A percentile compares a stretch with the other conserved stretches of the same genome.
Conservation (phyloP, 164 flowering plant genomes). For the Akebia trifoliata region DNA sequence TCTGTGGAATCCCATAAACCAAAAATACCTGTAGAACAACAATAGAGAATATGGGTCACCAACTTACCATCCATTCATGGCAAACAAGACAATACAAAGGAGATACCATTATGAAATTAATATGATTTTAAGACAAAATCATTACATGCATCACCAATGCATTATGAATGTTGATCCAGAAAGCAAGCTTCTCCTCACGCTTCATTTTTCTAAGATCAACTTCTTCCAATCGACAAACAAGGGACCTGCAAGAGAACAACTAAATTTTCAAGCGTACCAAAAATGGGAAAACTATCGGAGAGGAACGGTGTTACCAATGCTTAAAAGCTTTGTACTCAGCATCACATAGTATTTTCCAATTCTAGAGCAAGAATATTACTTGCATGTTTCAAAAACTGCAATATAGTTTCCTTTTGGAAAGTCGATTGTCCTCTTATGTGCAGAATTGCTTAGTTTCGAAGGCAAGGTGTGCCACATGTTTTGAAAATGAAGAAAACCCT, state of each 20-base stretch:
- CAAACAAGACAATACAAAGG: constrained; percentile 1
- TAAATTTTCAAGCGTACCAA: not conserved
- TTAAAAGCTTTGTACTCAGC: not conserved
- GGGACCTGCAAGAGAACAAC: constrained; percentile 43
- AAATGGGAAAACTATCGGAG: not conserved
- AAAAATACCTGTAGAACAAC: constrained; percentile 59
- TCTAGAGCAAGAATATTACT: too few relatives aligned
- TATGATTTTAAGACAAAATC: not conserved
- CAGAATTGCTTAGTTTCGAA: too few relatives aligned
- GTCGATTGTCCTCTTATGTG: too few relatives aligned
- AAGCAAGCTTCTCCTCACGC: constrained; percentile 87
- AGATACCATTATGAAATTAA: not conserved
- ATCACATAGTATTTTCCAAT: too few relatives aligned
- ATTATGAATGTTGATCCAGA: constrained; percentile 95
- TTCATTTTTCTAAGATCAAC: constrained; percentile 69
- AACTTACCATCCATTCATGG: not conserved
- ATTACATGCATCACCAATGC: constrained; percentile 97
- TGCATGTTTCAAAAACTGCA: too few relatives aligned
- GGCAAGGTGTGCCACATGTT: too few relatives aligned
- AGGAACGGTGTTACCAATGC: not conserved
- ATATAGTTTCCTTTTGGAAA: too few relatives aligned
- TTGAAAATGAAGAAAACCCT: too few relatives aligned
- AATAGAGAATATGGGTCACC: not conserved
- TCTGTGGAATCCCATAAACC: constrained; percentile 86
- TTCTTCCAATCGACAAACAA: constrained; percentile 63